Percentiles rank a stretch among this genome's conserved stretches.
phyloP scores from a whole-genome alignment of 495 filamentous ascomycete species.

The Extremus antarcticus region DNA sequence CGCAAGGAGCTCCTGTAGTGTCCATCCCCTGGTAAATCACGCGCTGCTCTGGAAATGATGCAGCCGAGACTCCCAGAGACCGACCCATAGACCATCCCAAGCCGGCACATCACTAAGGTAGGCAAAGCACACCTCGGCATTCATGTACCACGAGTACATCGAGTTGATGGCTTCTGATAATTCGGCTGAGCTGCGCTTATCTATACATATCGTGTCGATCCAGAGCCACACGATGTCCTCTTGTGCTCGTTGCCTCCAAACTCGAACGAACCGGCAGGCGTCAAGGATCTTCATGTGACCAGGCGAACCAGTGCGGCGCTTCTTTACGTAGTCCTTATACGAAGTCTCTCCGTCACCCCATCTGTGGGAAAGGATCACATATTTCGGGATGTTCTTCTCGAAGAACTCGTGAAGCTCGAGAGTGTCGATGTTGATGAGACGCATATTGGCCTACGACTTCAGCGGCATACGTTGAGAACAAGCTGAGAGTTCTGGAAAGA shows the following conservation, averaged over 20 bases:
- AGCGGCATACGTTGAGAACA: no score
- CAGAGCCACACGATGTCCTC: neutral
- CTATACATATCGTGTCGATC: slow-evolving; percentile 15
- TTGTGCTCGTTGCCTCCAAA: no score
- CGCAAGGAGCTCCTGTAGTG: slow-evolving; percentile 9
- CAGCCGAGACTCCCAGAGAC: neutral
- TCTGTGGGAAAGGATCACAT: slow-evolving; percentile 11
- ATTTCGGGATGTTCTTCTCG: neutral
- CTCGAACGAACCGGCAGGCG: neutral
- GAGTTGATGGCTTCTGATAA: slow-evolving; percentile 15
- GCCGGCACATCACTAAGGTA: slow-evolving; percentile 8
- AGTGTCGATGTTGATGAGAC: slow-evolving; percentile 1
- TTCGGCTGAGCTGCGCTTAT: slow-evolving; percentile 11
- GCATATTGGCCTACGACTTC: slow-evolving; percentile 2
- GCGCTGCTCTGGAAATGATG: slow-evolving; percentile 2
- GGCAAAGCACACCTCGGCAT: slow-evolving; percentile 7
- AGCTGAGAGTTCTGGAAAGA: neutral
- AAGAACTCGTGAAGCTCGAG: neutral
- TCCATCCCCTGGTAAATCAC: slow-evolving; percentile 16
- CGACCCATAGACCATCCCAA: neutral
- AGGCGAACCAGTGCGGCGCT: neutral
- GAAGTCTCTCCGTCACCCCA: slow-evolving; percentile 1
- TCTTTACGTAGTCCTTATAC: neutral
- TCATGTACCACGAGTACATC: slow-evolving; percentile 11
- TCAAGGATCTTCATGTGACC: neutral